Percentiles rank a stretch among this genome's conserved stretches.
phyloP scores from a whole-genome alignment of 1,284 basidiomycete genomes.

The Malassezia sp. region DNA sequence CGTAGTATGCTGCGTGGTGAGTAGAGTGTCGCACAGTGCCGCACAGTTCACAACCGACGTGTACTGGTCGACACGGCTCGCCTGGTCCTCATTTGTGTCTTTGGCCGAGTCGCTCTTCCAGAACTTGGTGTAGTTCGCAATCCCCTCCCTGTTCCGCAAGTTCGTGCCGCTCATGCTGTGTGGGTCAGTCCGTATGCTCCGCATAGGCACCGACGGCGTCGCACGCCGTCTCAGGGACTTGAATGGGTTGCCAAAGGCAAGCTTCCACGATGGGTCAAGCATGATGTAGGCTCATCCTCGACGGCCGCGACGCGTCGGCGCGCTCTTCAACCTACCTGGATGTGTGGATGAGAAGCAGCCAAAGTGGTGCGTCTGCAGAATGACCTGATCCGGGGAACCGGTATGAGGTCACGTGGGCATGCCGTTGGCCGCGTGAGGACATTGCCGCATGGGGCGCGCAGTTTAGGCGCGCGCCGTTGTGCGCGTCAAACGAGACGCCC shows the following conservation, averaged over 20 bases:
- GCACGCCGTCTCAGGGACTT: slow-evolving; percentile 19
- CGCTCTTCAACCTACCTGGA: neutral
- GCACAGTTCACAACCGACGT: slow-evolving; percentile 91
- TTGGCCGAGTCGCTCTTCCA: slow-evolving; percentile 77
- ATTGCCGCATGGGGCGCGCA: too few relatives aligned
- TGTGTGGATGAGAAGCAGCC: too few relatives aligned
- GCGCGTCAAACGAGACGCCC: too few relatives aligned
- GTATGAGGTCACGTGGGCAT: too few relatives aligned
- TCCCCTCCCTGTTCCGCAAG: slow-evolving; percentile 67
- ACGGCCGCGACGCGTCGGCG: neutral
- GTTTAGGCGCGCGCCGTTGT: too few relatives aligned
- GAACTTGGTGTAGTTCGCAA: slow-evolving; percentile 82
- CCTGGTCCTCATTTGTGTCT: slow-evolving; percentile 61
- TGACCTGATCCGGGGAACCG: slow-evolving; percentile 8
- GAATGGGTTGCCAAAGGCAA: slow-evolving; percentile 16
- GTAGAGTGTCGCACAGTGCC: too few relatives aligned
- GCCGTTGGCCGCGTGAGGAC: neutral
- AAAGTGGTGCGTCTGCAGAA: too few relatives aligned
- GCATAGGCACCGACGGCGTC: too few relatives aligned
- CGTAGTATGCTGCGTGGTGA: too few relatives aligned
- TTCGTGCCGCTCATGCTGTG: slow-evolving; percentile 41
- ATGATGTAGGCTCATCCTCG: slow-evolving; percentile 2
- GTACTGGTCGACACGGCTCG: slow-evolving; percentile 71
- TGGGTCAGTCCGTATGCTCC: too few relatives aligned
- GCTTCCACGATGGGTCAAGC: slow-evolving; percentile 12